Evolutionary conservation across 31 red algal species (phyloP).

Genomic region (Asparagopsis taxiformis): DNA sequence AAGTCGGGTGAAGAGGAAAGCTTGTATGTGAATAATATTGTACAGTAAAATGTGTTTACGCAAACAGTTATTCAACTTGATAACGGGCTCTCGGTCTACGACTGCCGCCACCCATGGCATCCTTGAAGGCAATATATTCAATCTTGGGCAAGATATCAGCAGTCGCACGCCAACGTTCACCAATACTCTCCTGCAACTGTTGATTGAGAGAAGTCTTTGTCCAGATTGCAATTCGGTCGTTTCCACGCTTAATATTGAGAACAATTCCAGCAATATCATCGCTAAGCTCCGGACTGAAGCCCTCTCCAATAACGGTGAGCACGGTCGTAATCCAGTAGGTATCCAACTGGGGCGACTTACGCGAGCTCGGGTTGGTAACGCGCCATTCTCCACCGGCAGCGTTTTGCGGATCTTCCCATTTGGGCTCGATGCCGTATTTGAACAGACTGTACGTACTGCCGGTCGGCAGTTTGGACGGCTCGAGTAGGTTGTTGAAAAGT

Average conservation of each 20-base stretch:
- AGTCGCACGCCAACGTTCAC: constrained; percentile 63
- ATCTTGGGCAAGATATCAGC: constrained; percentile 21
- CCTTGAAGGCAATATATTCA: constrained; percentile 55
- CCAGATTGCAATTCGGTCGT: constrained; percentile 86
- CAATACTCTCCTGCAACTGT: constrained; percentile 68
- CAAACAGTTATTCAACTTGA: constrained; percentile 9
- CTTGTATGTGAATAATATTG: too few relatives aligned
- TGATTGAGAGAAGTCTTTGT: constrained; percentile 71
- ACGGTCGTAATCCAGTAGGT: constrained; percentile 85
- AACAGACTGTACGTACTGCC: constrained; percentile 88
- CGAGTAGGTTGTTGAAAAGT: constrained; percentile 88
- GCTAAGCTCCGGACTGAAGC: constrained; percentile 83
- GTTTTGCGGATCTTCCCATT: constrained; percentile 95
- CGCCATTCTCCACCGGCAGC: constrained; percentile 90
- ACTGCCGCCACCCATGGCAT: constrained; percentile 23
- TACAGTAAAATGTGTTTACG: too few relatives aligned
- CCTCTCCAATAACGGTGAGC: constrained; percentile 83
- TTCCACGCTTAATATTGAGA: constrained; percentile 69
- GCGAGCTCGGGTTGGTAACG: constrained; percentile 24
- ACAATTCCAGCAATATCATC: constrained; percentile 95
- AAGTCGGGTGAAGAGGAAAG: too few relatives aligned
- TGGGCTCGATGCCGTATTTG: constrained; percentile 87
- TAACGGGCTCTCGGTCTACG: constrained; percentile 8
- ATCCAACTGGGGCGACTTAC: constrained; percentile 55
- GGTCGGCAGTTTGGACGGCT: constrained; percentile 71